Conservation (phyloP, 192 early-diverging fungal genomes). For the Pilobolus umbonatus region DNA sequence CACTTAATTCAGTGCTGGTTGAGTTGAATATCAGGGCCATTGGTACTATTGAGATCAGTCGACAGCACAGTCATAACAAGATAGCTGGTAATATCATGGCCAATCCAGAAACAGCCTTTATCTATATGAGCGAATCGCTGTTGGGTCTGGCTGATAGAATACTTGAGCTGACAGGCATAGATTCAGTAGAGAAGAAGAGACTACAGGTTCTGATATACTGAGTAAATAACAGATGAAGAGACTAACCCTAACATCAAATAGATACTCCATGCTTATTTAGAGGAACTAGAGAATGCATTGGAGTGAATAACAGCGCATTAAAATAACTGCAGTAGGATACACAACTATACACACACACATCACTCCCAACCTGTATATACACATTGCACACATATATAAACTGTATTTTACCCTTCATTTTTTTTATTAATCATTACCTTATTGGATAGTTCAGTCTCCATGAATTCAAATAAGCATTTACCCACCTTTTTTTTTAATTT, state of each 20-base stretch:
- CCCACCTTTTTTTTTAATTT: no score
- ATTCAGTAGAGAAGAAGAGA: constrained; percentile 16
- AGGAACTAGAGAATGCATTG: constrained; percentile 12
- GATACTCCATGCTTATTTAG: constrained; percentile 6
- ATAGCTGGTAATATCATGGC: constrained; percentile 28
- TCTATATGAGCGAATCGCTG: constrained; percentile 32
- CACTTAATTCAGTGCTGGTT: constrained; percentile 17
- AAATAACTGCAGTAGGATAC: no score
- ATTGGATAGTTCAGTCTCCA: no score
- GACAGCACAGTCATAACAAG: constrained; percentile 8
- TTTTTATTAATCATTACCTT: no score
- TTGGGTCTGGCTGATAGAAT: constrained; percentile 29
- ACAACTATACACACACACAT: no score
- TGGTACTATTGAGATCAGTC: constrained; percentile 25
- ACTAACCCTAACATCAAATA: background rate
- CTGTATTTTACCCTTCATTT: no score
- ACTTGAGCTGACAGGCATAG: constrained; percentile 29
- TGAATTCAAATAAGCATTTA: no score
- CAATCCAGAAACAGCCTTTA: constrained; percentile 14
- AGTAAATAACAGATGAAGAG: background rate
- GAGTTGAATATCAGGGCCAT: constrained; percentile 25
- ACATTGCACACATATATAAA: no score
- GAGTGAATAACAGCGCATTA: no score
- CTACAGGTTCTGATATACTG: constrained; percentile 20
- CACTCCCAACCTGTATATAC: no score